Conservation (phyloP, 306 rosid genomes). For the Pterocarpus macrocarpus region DNA sequence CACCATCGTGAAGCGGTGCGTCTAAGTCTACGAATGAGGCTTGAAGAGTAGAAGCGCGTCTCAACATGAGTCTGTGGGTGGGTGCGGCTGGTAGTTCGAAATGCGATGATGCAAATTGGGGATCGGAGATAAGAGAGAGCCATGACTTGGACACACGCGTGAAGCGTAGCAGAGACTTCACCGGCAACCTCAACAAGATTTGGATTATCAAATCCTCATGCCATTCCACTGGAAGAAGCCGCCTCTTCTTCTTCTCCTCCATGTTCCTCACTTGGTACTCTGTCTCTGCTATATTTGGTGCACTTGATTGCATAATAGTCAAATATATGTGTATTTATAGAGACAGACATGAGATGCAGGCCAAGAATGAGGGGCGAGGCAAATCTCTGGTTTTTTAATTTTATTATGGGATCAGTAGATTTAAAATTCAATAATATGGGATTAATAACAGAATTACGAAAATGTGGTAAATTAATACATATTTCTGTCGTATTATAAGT, state of each 20-base stretch:
- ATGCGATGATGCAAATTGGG: constrained; percentile 20
- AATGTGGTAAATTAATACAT: too few relatives aligned
- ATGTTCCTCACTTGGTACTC: neutral
- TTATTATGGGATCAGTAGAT: too few relatives aligned
- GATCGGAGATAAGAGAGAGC: constrained; percentile 23
- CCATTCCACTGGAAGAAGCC: neutral
- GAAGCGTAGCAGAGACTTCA: constrained; percentile 36
- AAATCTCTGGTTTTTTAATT: too few relatives aligned
- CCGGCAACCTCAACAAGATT: constrained; percentile 26
- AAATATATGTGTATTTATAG: too few relatives aligned
- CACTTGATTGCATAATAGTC: too few relatives aligned
- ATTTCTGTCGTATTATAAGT: too few relatives aligned
- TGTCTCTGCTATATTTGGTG: too few relatives aligned
- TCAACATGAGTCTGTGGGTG: neutral
- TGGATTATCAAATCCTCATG: neutral
- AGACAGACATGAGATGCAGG: too few relatives aligned
- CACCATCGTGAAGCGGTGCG: neutral
- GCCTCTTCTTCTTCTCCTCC: neutral
- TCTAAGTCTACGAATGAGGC: neutral
- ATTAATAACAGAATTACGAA: too few relatives aligned
- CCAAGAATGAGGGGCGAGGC: too few relatives aligned
- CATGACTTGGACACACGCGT: constrained; percentile 15
- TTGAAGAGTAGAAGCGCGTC: neutral
- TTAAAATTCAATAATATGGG: too few relatives aligned
- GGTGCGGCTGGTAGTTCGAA: neutral